A percentile compares a stretch with the other conserved stretches of the same genome.
Evolutionary conservation across 2,329 filamentous ascomycete species (phyloP).

Genomic region (Colletotrichum plurivorum): DNA sequence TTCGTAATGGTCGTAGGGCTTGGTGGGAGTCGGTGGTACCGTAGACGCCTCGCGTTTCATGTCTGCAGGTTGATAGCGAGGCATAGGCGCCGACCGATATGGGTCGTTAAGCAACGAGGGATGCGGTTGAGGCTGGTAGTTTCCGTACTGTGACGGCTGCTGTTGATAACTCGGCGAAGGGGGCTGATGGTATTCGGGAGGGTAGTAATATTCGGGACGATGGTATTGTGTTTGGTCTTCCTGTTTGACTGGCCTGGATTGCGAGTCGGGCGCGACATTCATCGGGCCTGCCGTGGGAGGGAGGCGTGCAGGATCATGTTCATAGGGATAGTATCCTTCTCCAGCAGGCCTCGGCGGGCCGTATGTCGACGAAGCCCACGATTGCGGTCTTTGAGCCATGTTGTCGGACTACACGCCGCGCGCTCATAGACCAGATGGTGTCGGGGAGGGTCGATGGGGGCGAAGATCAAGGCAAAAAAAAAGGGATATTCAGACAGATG

Average conservation of each 20-base stretch:
- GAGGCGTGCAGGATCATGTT: slow-evolving; percentile 44
- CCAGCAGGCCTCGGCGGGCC: slow-evolving; percentile 45
- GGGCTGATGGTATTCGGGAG: slow-evolving; percentile 43
- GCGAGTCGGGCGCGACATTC: slow-evolving; percentile 41
- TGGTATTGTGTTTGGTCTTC: slow-evolving; percentile 28
- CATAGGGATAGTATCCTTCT: slow-evolving; percentile 45
- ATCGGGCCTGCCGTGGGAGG: slow-evolving; percentile 45
- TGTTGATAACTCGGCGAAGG: slow-evolving; percentile 43
- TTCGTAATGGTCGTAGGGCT: slow-evolving; percentile 28
- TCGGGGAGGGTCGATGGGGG: slow-evolving; percentile 46
- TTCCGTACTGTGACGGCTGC: slow-evolving; percentile 39
- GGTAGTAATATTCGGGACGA: slow-evolving; percentile 43
- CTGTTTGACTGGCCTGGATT: slow-evolving; percentile 16
- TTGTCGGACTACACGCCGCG: slow-evolving; percentile 48
- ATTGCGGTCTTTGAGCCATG: slow-evolving; percentile 53
- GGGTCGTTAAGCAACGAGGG: slow-evolving; percentile 19
- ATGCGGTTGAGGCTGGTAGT: slow-evolving; percentile 41
- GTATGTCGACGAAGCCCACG: slow-evolving; percentile 47
- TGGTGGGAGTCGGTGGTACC: neutral
- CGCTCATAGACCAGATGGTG: slow-evolving; percentile 45
- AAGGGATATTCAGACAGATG: slow-evolving; percentile 3
- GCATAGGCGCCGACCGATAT: slow-evolving; percentile 27
- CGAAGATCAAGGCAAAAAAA: slow-evolving; percentile 47
- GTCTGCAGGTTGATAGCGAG: slow-evolving; percentile 15
- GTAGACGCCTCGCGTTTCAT: slow-evolving; percentile 13